Conservation (phyloP, 352 stramenopile species). For the Phytopythium kandeliae region DNA sequence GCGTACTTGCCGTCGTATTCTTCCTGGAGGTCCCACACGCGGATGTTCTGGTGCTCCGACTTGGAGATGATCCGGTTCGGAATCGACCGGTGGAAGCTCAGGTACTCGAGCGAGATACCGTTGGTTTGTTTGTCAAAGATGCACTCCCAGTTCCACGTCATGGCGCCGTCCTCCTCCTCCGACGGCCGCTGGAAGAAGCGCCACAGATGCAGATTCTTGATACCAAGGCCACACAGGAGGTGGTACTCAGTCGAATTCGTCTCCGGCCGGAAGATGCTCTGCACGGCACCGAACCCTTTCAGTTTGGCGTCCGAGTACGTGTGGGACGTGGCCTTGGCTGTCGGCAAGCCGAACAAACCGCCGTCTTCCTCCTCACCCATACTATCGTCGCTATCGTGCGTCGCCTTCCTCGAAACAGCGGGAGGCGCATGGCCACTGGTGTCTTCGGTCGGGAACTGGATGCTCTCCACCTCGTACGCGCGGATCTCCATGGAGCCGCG, state of each 20-base stretch:
- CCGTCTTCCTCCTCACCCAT: conserved; percentile 25
- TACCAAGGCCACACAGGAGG: conserved; percentile 75
- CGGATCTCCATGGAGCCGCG: conserved; percentile 83
- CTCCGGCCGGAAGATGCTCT: conserved; percentile 40
- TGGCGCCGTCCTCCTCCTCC: conserved; percentile 7
- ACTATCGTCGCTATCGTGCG: conserved; percentile 19
- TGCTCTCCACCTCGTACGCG: conserved; percentile 77
- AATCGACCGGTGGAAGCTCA: conserved; percentile 55
- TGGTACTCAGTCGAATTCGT: conserved; percentile 62
- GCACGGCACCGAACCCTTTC: conserved; percentile 78
- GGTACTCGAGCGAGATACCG: conserved; percentile 77
- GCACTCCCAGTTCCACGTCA: conserved; percentile 72
- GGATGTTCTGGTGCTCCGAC: conserved; percentile 82
- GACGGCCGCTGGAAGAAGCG: conserved; percentile 55
- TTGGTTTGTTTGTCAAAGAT: conserved; percentile 86
- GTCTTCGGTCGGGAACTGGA: conserved; percentile 42
- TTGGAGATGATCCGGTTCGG: conserved; percentile 74
- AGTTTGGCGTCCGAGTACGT: conserved; percentile 80
- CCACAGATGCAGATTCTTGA: conserved; percentile 87
- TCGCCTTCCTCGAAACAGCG: not conserved
- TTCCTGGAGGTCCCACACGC: conserved; percentile 76
- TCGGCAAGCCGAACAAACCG: conserved; percentile 29
- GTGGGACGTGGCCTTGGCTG: conserved; percentile 49
- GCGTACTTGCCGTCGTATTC: conserved; percentile 24
- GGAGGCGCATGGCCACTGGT: conserved; percentile 6